Base-by-base conservation (phyloP, 768 basidiomycete species). In the Lactifluus echinatus region DNA sequence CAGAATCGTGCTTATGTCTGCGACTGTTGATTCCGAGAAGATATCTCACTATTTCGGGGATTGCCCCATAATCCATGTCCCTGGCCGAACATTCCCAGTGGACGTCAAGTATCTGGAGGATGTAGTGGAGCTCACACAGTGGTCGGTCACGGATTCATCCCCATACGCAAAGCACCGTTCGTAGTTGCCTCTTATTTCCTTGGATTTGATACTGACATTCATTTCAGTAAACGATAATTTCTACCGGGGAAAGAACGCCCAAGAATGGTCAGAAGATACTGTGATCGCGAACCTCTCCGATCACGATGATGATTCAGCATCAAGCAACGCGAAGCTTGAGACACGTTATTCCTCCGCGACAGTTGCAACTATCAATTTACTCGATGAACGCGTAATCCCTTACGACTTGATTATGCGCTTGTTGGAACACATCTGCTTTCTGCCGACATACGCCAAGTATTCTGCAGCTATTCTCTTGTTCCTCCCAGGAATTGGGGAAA, bases 1-100 rank as follows among this genome's bases (percentile, higher is more conserved):
- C 48, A 93, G 91, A 71, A 82, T 99, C 39, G 81, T 97, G 15
- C 77, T 98, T 46, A 99, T 99, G 95, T 95, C 93, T 31, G 95
- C 96, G 1, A 99, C 96, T 0, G 76, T 96, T 24, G 93, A 99
- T 63, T 84, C 91, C 1, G 85, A 89, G 54, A 93, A 93, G 73
- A 82, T 98, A 39, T 89, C 93, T 11, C 73, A 70, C 14, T 97
- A 86, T 69, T 96, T 98, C 67, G 89, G 85, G n/a, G 81, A 82
- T 45, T 87, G 87, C 63, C 91, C 92, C 0, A 81, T 84, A 17
- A 75, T 98, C 12, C 83, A 85, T 57, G 89, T 99, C 28, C 94
- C 94, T 17, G 96, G 95, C 3, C 81, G 95, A 17, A 97, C 93
- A 1, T 98, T 90, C 72, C 95, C 95, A 31, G 95, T 98, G 5